Conservation (phyloP, 306 rosid species). For the Abrus pulchellus region DNA sequence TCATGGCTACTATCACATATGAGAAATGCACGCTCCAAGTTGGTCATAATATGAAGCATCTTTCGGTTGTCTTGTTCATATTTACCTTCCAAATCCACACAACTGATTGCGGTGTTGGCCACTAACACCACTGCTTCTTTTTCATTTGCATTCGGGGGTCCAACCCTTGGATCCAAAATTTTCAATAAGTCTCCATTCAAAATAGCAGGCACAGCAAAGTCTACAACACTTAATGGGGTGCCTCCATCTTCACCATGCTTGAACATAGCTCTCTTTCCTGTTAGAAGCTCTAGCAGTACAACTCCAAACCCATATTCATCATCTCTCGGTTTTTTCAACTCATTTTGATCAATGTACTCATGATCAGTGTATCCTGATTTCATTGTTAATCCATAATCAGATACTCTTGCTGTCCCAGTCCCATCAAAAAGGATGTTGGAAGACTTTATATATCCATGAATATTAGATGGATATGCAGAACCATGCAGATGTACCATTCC, state of each 20-base stretch:
- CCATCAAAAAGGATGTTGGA: too few species aligned
- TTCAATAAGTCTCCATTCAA: too few species aligned
- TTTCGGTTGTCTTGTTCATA: constrained; percentile 68
- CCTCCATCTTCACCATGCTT: constrained; percentile 63
- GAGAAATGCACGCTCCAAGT: constrained; percentile 77
- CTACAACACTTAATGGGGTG: too few species aligned
- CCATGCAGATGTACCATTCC: too few species aligned
- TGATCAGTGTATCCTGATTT: too few species aligned
- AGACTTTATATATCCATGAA: too few species aligned
- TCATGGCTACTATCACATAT: constrained; percentile 72
- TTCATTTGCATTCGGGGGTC: constrained; percentile 63
- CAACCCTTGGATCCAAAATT: constrained; percentile 44
- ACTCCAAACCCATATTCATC: constrained; percentile 90
- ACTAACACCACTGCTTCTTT: constrained; percentile 78
- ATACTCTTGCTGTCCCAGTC: too few species aligned
- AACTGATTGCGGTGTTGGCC: constrained; percentile 73
- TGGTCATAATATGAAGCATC: constrained; percentile 82
- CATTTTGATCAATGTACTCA: constrained; percentile 52
- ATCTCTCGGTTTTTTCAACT: constrained; percentile 78
- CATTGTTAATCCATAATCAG: constrained; percentile 1
- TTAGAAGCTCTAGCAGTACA: constrained; percentile 80
- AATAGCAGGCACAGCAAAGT: too few species aligned
- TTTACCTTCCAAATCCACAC: constrained; percentile 47
- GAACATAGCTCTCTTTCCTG: constrained; percentile 89
- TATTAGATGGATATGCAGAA: too few species aligned